phyloP scores from a whole-genome alignment of 805 yeast species.

The Wickerhamomyces canadensis region DNA sequence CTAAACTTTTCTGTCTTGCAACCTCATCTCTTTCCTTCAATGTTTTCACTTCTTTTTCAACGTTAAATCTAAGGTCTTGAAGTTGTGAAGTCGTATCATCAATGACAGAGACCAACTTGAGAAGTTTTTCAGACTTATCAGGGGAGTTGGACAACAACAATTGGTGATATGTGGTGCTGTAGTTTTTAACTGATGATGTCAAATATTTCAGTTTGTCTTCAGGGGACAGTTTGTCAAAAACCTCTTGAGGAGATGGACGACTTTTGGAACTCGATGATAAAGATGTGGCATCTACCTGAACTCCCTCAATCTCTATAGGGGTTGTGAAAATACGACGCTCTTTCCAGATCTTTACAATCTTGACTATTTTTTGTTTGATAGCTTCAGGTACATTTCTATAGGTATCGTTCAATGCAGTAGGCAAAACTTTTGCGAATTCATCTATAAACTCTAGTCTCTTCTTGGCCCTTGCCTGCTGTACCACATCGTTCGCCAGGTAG shows the following conservation, averaged over 20 bases:
- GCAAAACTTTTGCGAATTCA: constrained; percentile 50
- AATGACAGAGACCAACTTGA: constrained; percentile 6
- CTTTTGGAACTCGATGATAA: constrained; percentile 1
- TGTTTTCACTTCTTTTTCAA: constrained; percentile 9
- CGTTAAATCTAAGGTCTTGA: constrained; percentile 13
- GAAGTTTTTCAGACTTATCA: constrained; percentile 5
- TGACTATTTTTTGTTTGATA: constrained; percentile 32
- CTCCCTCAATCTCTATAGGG: constrained; percentile 10
- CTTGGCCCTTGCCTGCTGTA: constrained; percentile 69
- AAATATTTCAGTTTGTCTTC: constrained; percentile 12
- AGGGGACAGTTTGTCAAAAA: not conserved
- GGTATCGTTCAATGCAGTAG: constrained; percentile 31
- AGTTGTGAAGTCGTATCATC: constrained; percentile 13
- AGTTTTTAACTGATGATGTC: constrained; percentile 9
- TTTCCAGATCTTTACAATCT: constrained; percentile 54
- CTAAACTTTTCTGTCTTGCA: constrained; percentile 9
- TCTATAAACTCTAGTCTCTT: constrained; percentile 51
- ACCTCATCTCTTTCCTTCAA: constrained; percentile 7
- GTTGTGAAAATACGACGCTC: constrained; percentile 41
- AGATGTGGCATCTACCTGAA: not conserved
- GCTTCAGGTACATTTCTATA: constrained; percentile 13
- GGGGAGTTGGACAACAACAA: constrained; percentile 11
- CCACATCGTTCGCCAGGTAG: constrained; percentile 75
- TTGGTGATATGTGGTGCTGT: constrained; percentile 19
- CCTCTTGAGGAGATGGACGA: not conserved